A percentile compares a stretch with the other conserved stretches of the same genome.
These are phyloP conservation scores for Danielia reshetovae DNA, from an alignment of 805 yeast genomes.

Conservation along the genomic window DNA sequence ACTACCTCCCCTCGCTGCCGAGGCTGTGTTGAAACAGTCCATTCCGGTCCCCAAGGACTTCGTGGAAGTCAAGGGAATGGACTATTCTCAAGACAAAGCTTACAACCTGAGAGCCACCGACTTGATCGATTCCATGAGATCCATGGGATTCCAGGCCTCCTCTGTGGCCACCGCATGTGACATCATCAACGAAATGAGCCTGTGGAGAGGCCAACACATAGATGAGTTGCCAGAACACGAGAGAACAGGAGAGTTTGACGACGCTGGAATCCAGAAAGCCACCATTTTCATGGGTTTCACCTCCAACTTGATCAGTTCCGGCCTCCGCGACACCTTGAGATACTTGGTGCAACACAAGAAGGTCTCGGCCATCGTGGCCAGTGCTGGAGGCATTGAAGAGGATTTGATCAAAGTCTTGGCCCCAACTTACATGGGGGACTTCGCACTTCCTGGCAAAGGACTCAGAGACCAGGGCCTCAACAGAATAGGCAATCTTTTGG, in stretches of 20 bases:
- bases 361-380: slow-evolving; percentile 93
- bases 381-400: slow-evolving; percentile 98
- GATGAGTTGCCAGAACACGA: slow-evolving; percentile 66
- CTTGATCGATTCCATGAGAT: slow-evolving; percentile 76
- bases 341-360: slow-evolving; percentile 89
- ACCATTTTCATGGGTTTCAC: slow-evolving; percentile 96
- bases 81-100: slow-evolving; percentile 76
- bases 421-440: slow-evolving; percentile 93
- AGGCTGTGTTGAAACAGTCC: slow-evolving; percentile 86
- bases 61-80: slow-evolving; percentile 80
- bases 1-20: slow-evolving; percentile 73
- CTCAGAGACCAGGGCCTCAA: slow-evolving; percentile 95
- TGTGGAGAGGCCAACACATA: slow-evolving; percentile 83
- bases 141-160: slow-evolving; percentile 97
- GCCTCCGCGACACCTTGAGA: slow-evolving; percentile 85
- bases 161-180: slow-evolving; percentile 86
- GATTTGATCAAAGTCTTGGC: slow-evolving; percentile 95
- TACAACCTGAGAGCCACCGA: slow-evolving; percentile 76
- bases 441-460: slow-evolving; percentile 70
- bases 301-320: slow-evolving; percentile 91
- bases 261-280: slow-evolving; percentile 71
- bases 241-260: slow-evolving; percentile 70
- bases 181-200: slow-evolving; percentile 86
- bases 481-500: slow-evolving; percentile 94
- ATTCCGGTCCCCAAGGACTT: slow-evolving; percentile 81